These are phyloP conservation scores for Aspergillus pseudoviridinutans DNA, from an alignment of 2,329 filamentous ascomycete species.

Conservation along the genomic window DNA sequence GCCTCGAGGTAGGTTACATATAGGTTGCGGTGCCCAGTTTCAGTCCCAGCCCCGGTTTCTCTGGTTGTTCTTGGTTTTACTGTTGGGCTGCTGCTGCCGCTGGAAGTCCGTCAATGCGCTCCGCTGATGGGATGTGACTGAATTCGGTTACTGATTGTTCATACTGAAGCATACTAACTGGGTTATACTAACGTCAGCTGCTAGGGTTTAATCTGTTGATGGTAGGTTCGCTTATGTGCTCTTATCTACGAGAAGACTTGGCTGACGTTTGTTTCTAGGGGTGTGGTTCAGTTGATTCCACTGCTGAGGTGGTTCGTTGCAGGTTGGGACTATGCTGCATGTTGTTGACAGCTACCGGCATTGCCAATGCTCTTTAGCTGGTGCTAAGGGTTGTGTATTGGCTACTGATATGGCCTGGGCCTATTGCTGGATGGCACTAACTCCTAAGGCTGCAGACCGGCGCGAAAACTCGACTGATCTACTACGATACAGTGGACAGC, in stretches of 20 bases:
- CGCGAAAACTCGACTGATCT: neutral
- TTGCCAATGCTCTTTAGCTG: neutral
- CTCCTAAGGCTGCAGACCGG: neutral
- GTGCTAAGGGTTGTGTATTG: neutral
- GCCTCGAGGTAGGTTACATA: neutral
- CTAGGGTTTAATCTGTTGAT: neutral
- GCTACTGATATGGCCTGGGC: neutral
- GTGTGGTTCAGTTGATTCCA: neutral
- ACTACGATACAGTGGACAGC: neutral
- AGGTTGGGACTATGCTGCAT: neutral
- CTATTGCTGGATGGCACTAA: neutral
- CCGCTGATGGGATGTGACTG: neutral
- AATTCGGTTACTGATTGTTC: neutral
- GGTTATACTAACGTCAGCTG: neutral
- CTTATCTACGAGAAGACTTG: neutral
- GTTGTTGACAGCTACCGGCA: neutral
- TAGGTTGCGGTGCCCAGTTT: neutral
- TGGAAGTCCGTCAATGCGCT: neutral
- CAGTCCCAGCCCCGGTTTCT: too few species aligned
- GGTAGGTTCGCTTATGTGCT: neutral
- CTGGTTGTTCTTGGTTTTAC: neutral
- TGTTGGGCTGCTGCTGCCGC: too few species aligned
- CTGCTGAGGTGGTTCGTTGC: too few species aligned
- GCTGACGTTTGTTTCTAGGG: neutral
- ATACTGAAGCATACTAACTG: neutral